These are phyloP conservation scores for Geoglossum cookeanum DNA, from an alignment of 2,329 filamentous ascomycete species.

Conservation along the genomic window DNA sequence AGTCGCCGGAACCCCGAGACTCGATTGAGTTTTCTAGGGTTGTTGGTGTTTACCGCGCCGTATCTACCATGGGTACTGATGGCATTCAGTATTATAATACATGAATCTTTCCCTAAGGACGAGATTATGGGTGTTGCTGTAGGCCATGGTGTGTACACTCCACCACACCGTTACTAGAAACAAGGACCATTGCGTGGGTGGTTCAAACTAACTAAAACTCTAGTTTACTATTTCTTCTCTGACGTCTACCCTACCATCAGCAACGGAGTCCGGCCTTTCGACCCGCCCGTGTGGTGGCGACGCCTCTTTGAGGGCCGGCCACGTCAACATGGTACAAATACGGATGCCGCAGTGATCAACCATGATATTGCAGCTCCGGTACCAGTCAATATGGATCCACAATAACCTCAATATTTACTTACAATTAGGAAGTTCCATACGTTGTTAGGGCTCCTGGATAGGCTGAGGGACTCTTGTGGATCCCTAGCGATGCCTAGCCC, in stretches of 20 bases:
- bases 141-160: conserved; percentile 43
- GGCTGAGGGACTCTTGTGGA: not conserved
- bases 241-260: conserved; percentile 91
- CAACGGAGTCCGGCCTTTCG: conserved; percentile 64
- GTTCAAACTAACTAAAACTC: not conserved
- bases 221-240: conserved; percentile 91
- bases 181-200: not conserved
- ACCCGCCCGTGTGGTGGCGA: conserved; percentile 80
- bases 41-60: conserved; percentile 81
- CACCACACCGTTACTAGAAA: not conserved
- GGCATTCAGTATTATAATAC: conserved; percentile 77
- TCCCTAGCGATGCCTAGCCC: not conserved
- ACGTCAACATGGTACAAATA: conserved; percentile 21
- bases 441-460: not conserved
- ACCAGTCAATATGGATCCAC: conserved; percentile 18
- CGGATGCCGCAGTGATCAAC: conserved; percentile 31
- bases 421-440: not conserved
- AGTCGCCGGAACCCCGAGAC: conserved; percentile 86
- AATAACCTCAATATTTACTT: not conserved
- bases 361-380: conserved; percentile 43
- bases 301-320: conserved; percentile 48
- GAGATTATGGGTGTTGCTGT: conserved; percentile 91
- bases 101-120: conserved; percentile 79
- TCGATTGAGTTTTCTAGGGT: conserved; percentile 67
- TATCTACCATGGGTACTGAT: conserved; percentile 94